Evolutionary conservation across 2,329 filamentous ascomycete genomes (phyloP).

Genomic region (Hypoxylon sp.): DNA sequence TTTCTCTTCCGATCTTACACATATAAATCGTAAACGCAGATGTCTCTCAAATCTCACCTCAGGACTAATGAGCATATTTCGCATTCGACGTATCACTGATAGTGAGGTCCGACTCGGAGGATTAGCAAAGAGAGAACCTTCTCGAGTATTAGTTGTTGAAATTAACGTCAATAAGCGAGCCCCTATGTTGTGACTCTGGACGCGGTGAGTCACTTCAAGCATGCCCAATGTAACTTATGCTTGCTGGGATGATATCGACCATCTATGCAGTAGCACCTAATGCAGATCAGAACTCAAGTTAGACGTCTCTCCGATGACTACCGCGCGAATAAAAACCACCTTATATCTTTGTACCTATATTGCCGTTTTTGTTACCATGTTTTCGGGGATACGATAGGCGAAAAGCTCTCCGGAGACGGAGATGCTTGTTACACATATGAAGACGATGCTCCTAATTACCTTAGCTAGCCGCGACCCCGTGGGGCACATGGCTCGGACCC

Average conservation of each 20-base stretch:
- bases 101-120: too few species aligned
- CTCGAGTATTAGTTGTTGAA: too few species aligned
- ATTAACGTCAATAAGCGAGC: too few species aligned
- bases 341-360: slow-evolving; percentile 6
- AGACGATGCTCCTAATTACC: slow-evolving; percentile 10
- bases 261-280: neutral
- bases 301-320: slow-evolving; percentile 10
- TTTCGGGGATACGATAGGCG: slow-evolving; percentile 6
- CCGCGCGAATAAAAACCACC: neutral
- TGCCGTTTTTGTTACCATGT: neutral
- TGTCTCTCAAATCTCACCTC: slow-evolving; percentile 7
- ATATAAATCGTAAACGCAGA: neutral
- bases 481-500: slow-evolving; percentile 26
- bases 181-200: too few species aligned
- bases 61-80: neutral
- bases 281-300: slow-evolving; percentile 7
- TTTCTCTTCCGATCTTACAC: slow-evolving; percentile 7
- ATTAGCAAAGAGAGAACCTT: too few species aligned
- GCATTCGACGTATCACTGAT: neutral
- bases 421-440: slow-evolving; percentile 16
- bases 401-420: slow-evolving; percentile 17
- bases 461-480: slow-evolving; percentile 27
- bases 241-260: too few species aligned
- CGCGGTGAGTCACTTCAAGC: too few species aligned
- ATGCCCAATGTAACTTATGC: too few species aligned